These are phyloP conservation scores for Coemansia sp. DNA, from an alignment of 192 early-diverging fungal species.

Conservation along the genomic window DNA sequence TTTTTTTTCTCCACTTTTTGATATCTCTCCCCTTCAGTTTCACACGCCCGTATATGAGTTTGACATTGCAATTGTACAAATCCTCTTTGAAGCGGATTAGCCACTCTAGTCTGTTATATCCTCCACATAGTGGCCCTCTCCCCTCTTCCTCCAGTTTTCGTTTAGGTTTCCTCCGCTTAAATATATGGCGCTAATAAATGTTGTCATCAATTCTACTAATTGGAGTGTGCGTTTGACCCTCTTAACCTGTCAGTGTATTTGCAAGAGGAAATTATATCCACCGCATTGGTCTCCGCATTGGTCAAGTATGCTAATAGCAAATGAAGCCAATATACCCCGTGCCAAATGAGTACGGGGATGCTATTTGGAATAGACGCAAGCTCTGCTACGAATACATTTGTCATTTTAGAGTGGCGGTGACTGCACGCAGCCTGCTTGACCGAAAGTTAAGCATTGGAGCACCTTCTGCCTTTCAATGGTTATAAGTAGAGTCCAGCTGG, in stretches of 20 bases:
- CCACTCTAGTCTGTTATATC: background rate
- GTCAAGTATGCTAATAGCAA: background rate
- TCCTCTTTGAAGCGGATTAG: background rate
- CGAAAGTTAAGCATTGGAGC: background rate
- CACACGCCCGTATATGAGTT: background rate
- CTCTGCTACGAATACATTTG: background rate
- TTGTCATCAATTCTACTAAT: background rate
- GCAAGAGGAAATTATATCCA: background rate
- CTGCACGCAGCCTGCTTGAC: background rate
- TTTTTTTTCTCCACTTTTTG: background rate
- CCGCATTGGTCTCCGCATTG: background rate
- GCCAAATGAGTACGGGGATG: background rate
- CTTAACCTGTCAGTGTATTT: background rate
- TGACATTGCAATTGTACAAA: background rate
- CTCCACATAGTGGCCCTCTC: background rate
- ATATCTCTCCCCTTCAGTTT: background rate
- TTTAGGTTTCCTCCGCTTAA: background rate
- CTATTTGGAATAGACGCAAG: background rate
- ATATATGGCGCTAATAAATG: background rate
- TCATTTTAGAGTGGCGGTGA: background rate
- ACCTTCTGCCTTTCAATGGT: background rate
- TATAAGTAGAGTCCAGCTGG: background rate
- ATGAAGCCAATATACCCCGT: background rate
- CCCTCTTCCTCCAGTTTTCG: slow-evolving; percentile 1
- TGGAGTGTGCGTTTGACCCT: background rate